Evolutionary conservation across 495 filamentous ascomycete species (phyloP).

Genomic region (Penicillium chermesinum): DNA sequence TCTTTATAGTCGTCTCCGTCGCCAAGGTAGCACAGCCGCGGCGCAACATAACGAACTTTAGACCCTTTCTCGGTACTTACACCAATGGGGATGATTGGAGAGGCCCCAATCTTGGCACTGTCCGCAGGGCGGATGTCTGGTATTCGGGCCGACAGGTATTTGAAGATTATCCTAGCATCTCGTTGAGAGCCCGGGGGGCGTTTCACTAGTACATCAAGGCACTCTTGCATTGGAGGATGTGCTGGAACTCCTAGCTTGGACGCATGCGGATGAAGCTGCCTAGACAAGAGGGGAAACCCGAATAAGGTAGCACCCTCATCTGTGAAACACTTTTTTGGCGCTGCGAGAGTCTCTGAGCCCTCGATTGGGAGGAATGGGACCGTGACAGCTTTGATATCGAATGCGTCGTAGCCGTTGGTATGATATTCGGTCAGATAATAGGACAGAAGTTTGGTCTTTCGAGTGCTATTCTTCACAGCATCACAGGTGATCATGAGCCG

Average conservation of each 20-base stretch:
- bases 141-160: constrained; percentile 73
- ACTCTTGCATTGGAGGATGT: constrained; percentile 73
- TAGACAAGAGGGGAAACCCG: constrained; percentile 69
- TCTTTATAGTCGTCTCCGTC: constrained; percentile 72
- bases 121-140: constrained; percentile 62
- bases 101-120: constrained; percentile 52
- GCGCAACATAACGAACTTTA: constrained; percentile 49
- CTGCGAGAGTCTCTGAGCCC: constrained; percentile 56
- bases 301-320: constrained; percentile 71
- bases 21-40: constrained; percentile 70
- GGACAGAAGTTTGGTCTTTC: constrained; percentile 63
- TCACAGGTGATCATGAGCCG: constrained; percentile 63
- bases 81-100: constrained; percentile 66
- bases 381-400: constrained; percentile 50
- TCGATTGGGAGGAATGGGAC: constrained; percentile 71
- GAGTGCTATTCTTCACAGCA: constrained; percentile 45
- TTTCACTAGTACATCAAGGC: constrained; percentile 61
- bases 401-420: constrained; percentile 63
- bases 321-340: constrained; percentile 73
- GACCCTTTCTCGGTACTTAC: constrained; percentile 34
- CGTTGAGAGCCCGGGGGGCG: constrained; percentile 60
- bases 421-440: constrained; percentile 81
- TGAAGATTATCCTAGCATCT: constrained; percentile 66
- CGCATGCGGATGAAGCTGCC: constrained; percentile 69
- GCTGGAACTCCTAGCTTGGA: constrained; percentile 73